Percentiles rank a stretch among this genome's conserved stretches.
These are phyloP conservation scores for Pleurostoma richardsiae DNA, from an alignment of 2,329 filamentous ascomycete genomes.

Conservation along the genomic window DNA sequence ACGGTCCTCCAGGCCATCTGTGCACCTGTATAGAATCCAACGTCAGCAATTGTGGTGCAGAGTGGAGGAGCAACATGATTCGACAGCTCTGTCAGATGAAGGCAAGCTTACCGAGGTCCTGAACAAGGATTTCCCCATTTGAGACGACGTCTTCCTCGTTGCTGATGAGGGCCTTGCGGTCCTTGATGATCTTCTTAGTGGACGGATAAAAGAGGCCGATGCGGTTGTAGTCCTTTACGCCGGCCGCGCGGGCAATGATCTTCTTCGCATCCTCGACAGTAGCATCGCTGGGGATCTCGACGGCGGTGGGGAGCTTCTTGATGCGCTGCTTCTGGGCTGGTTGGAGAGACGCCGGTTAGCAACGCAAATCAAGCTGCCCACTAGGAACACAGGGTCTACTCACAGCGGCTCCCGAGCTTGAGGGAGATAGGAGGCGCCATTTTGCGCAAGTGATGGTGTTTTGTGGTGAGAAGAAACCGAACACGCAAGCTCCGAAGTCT, in stretches of 20 bases:
- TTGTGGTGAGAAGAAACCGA: no score
- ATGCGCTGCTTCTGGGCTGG: slow-evolving; percentile 42
- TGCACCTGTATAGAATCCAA: slow-evolving; percentile 50
- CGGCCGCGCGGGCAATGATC: slow-evolving; percentile 43
- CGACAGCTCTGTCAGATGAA: not conserved
- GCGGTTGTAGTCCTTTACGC: slow-evolving; percentile 53
- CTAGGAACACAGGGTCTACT: not conserved
- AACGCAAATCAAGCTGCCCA: not conserved
- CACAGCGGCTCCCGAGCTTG: slow-evolving; percentile 6
- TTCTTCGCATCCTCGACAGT: slow-evolving; percentile 59
- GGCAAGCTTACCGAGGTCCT: slow-evolving; percentile 72
- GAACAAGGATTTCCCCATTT: slow-evolving; percentile 67
- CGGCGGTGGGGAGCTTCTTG: slow-evolving; percentile 45
- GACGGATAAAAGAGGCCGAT: slow-evolving; percentile 57
- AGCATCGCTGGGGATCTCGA: slow-evolving; percentile 43
- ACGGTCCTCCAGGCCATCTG: slow-evolving; percentile 92
- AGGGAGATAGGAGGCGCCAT: slow-evolving; percentile 7
- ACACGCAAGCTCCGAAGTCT: no score
- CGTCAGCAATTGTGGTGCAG: not conserved
- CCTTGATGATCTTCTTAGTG: slow-evolving; percentile 58
- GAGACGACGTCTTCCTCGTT: slow-evolving; percentile 43
- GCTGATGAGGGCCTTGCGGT: slow-evolving; percentile 49
- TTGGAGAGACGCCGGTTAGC: not conserved
- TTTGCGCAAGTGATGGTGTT: not conserved
- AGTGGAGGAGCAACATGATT: not conserved